Percentiles rank a stretch among this genome's conserved stretches.
phyloP scores from a whole-genome alignment of 768 basidiomycete species.

The Strobilomyces echinocephalus region DNA sequence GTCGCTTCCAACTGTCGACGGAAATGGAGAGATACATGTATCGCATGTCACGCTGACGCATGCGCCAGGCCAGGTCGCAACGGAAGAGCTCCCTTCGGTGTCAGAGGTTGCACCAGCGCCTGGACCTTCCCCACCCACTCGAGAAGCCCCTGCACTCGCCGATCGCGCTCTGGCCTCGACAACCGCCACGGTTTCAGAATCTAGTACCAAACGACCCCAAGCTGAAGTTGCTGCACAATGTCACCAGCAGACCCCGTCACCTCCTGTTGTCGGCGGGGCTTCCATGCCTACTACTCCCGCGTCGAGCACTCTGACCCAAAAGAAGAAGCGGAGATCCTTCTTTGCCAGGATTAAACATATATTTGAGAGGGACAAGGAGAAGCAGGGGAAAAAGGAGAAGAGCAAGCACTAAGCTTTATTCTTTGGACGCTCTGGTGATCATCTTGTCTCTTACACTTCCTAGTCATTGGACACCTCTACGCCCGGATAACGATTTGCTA shows the following conservation, averaged over 20 bases:
- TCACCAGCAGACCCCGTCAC: background rate
- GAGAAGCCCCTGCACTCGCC: background rate
- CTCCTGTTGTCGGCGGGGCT: background rate
- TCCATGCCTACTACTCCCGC: slow-evolving; percentile 26
- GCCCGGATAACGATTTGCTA: slow-evolving; percentile 14
- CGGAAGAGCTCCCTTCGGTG: background rate
- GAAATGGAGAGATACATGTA: slow-evolving; percentile 6
- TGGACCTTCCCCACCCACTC: background rate
- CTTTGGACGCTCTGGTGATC: background rate
- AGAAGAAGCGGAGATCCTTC: slow-evolving; percentile 54
- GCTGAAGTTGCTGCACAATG: background rate
- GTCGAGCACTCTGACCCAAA: slow-evolving; percentile 35
- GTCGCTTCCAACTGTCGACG: slow-evolving; percentile 9
- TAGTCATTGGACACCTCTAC: slow-evolving; percentile 3
- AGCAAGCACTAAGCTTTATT: slow-evolving; percentile 11
- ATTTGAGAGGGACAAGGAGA: slow-evolving; percentile 47
- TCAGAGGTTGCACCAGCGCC: background rate
- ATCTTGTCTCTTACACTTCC: background rate
- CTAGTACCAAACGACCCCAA: background rate
- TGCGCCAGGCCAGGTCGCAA: slow-evolving; percentile 9
- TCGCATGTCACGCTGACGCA: slow-evolving; percentile 18
- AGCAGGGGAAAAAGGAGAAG: slow-evolving; percentile 36
- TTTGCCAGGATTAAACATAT: slow-evolving; percentile 50
- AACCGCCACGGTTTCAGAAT: background rate
- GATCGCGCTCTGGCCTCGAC: background rate